These are phyloP conservation scores for Silene noctiflora DNA, from an alignment of 179 eudicot genomes.

Conservation along the genomic window DNA sequence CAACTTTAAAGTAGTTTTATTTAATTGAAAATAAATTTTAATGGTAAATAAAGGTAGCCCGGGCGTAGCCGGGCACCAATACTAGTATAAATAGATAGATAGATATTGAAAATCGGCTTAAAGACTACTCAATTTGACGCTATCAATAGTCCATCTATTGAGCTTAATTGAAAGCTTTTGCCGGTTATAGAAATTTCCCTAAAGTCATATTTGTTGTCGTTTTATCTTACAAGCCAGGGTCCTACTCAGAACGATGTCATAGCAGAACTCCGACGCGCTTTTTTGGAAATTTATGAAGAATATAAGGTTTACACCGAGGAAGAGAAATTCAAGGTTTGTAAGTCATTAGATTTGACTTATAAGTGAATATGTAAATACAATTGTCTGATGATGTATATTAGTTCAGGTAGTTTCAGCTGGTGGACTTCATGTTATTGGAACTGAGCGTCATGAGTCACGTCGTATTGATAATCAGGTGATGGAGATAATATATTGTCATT, in stretches of 20 bases:
- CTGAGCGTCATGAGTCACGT: constrained; percentile 99
- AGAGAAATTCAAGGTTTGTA: constrained; percentile 72
- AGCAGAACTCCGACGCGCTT: constrained; percentile 62
- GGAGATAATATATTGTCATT: constrained; percentile 9
- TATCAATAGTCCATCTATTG: background rate
- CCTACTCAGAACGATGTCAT: constrained; percentile 93
- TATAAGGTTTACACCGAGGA: constrained; percentile 72
- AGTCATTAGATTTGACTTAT: background rate
- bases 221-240: constrained; percentile 48
- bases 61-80: too few relatives aligned
- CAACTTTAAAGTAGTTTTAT: too few relatives aligned
- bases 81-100: too few relatives aligned
- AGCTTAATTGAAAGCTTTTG: background rate
- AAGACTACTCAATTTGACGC: too few relatives aligned
- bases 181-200: background rate
- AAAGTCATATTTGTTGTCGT: constrained; percentile 8
- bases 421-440: constrained; percentile 96
- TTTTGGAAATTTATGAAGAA: constrained; percentile 65
- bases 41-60: too few relatives aligned
- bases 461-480: constrained; percentile 97
- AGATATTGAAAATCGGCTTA: too few relatives aligned
- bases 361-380: constrained; percentile 6
- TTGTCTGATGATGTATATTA: constrained; percentile 16
- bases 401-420: constrained; percentile 86
- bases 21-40: too few relatives aligned